A percentile compares a stretch with the other conserved stretches of the same genome.
These are phyloP conservation scores for Venturia nashicola DNA, from an alignment of 2,329 filamentous ascomycete species.

Conservation along the genomic window DNA sequence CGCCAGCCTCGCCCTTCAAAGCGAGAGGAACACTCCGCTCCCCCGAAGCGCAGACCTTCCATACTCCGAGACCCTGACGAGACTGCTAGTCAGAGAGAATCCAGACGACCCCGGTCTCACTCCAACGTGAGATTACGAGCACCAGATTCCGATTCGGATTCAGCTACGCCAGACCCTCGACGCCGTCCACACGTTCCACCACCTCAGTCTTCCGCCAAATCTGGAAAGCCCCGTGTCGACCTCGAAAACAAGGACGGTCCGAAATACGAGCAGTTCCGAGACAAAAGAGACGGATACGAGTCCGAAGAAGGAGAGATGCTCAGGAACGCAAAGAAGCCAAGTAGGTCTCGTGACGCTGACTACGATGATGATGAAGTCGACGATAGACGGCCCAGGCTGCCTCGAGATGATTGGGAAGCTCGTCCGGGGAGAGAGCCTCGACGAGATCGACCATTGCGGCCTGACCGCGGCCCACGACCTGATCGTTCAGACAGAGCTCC, in stretches of 20 bases:
- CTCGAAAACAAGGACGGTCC: constrained; percentile 21
- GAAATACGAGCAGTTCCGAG: constrained; percentile 19
- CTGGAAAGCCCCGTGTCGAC: constrained; percentile 12
- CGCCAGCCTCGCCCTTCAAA: neutral
- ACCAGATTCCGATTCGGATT: constrained; percentile 7
- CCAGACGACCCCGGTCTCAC: neutral
- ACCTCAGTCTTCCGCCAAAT: neutral
- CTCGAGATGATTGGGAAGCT: constrained; percentile 2
- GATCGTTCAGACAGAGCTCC: neutral
- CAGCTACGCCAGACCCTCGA: neutral
- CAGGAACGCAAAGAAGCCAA: constrained; percentile 13
- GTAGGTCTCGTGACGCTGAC: constrained; percentile 12
- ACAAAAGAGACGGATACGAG: constrained; percentile 24
- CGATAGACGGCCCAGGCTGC: neutral
- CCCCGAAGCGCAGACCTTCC: constrained; percentile 5
- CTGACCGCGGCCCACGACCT: neutral
- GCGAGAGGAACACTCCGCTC: neutral
- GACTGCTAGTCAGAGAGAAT: constrained; percentile 3
- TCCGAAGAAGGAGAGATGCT: constrained; percentile 22
- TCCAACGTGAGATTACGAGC: constrained; percentile 7
- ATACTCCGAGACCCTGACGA: constrained; percentile 9
- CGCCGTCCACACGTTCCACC: neutral
- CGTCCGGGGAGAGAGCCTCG: neutral
- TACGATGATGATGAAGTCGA: constrained; percentile 12
- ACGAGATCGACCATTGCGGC: neutral